phyloP scores from a whole-genome alignment of 768 basidiomycete species.

The Crassisporium funariophilum region DNA sequence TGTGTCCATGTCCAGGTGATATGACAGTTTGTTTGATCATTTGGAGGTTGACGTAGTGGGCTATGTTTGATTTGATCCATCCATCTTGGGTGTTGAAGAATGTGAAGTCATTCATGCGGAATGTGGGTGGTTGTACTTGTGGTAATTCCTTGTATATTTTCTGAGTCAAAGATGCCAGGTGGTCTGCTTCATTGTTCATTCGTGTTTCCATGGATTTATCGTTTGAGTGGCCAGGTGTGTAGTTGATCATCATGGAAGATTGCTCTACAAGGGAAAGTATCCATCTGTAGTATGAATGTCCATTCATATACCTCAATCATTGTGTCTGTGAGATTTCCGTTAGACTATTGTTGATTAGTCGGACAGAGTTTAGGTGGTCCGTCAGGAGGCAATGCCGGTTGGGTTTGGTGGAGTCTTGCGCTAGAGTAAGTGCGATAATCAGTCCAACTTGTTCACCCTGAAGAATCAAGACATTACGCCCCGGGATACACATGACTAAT shows the following conservation, averaged over 20 bases:
- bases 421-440: conserved; percentile 4
- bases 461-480: conserved; percentile 10
- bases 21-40: background rate
- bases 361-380: conserved; percentile 12
- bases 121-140: conserved; percentile 13
- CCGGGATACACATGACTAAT: conserved; percentile 3
- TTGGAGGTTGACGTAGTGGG: background rate
- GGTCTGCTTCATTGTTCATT: conserved; percentile 19
- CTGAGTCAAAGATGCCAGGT: conserved; percentile 11
- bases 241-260: too few relatives aligned
- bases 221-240: too few relatives aligned
- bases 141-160: background rate
- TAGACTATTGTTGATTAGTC: conserved; percentile 6
- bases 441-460: conserved; percentile 11
- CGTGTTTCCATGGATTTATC: too few relatives aligned
- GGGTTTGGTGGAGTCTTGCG: background rate
- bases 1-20: too few relatives aligned
- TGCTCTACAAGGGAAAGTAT: background rate
- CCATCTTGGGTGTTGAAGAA: conserved; percentile 9
- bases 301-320: too few relatives aligned
- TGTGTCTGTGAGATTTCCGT: background rate
- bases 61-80: conserved; percentile 21
- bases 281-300: conserved; percentile 7
- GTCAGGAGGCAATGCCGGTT: conserved; percentile 2
- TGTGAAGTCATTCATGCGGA: conserved; percentile 18